Evolutionary conservation across 1,139 yeast genomes (phyloP), one percentile per base, ranked within the genome.

Genomic region (Saccharomyces hybrid): DNA sequence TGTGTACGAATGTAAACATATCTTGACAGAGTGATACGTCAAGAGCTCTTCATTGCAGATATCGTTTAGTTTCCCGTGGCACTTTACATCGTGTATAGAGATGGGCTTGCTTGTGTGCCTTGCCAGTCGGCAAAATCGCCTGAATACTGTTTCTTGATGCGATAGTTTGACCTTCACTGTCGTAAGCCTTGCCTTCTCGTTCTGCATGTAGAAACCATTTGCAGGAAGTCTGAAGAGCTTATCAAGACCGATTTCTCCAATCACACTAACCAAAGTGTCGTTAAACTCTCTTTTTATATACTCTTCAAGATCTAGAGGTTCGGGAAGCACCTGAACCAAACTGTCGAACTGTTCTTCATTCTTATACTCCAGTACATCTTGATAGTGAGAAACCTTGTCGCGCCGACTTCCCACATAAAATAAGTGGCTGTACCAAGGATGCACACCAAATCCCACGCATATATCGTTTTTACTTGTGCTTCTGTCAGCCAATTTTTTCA

Each of bases 231-330:
- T 71, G 63, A 88, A 88, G 23, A 81, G 66, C 68, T 84, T 86
- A 69, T 93, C 99, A 4, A 93, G 71, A 0, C 99, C 99, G 19
- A 90, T 78, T 64, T 93, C 99, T 0, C 99, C 99, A n/a, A 90
- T 76, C 11, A 72, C 51, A 38, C 61, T 52, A 16, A 75, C 56
- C 11, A 23, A 47, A 41, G 52, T 41, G 55, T 54, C 44, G 79
- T 72, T 53, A 9, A 83, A 56, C 57, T 80, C 80, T 0, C 62
- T 62, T 0, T 65, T 60, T 1, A 88, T 62, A 49, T 61, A 64
- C 5, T 50, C 44, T 6, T 60, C 60, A 42, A 67, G 50, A 23
- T 68, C 61, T 0, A 79, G 70, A 0, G 97, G 97, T 0, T 70
- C 75, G 0, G 97, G 97, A 27, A 90, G 72, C 1, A 60, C 60